phyloP scores from a whole-genome alignment of 1,139 yeast species.

The Candida anutae region DNA sequence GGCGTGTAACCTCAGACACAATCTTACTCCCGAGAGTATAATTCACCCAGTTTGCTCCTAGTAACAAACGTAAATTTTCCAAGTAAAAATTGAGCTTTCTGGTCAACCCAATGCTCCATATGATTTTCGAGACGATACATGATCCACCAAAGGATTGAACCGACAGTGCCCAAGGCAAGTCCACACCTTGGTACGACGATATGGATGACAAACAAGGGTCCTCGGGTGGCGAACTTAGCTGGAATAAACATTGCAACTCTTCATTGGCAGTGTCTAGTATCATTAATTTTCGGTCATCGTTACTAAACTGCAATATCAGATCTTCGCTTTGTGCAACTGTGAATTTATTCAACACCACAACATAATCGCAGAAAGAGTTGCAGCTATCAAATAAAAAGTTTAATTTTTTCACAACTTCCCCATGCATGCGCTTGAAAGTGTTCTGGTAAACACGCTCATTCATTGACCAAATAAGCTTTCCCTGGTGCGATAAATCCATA shows the following conservation, averaged over 20 bases:
- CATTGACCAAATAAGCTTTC: slow-evolving; percentile 24
- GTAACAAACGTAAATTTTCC: slow-evolving; percentile 14
- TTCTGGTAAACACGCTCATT: slow-evolving; percentile 21
- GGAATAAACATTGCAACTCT: slow-evolving; percentile 19
- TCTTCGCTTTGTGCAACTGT: slow-evolving; percentile 10
- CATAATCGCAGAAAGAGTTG: slow-evolving; percentile 20
- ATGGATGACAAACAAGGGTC: background rate
- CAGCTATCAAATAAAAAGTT: slow-evolving; percentile 22
- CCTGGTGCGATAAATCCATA: slow-evolving; percentile 28
- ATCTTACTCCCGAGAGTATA: slow-evolving; percentile 70
- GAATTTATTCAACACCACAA: slow-evolving; percentile 20
- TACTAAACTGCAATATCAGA: slow-evolving; percentile 19
- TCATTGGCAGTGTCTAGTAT: slow-evolving; percentile 22
- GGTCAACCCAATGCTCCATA: slow-evolving; percentile 15
- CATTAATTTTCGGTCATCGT: slow-evolving; percentile 29
- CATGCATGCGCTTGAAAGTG: slow-evolving; percentile 16
- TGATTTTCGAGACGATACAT: slow-evolving; percentile 8
- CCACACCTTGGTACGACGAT: background rate
- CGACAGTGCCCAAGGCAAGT: background rate
- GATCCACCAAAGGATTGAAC: background rate
- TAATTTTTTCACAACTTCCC: slow-evolving; percentile 15
- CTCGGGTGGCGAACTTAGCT: slow-evolving; percentile 2
- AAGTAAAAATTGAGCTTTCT: slow-evolving; percentile 17
- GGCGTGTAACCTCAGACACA: slow-evolving; percentile 37
- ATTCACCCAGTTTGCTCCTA: slow-evolving; percentile 70